Percentiles rank a stretch among this genome's conserved stretches.
Conservation (phyloP, 306 rosid species). For the Mimosa bimucronata region DNA sequence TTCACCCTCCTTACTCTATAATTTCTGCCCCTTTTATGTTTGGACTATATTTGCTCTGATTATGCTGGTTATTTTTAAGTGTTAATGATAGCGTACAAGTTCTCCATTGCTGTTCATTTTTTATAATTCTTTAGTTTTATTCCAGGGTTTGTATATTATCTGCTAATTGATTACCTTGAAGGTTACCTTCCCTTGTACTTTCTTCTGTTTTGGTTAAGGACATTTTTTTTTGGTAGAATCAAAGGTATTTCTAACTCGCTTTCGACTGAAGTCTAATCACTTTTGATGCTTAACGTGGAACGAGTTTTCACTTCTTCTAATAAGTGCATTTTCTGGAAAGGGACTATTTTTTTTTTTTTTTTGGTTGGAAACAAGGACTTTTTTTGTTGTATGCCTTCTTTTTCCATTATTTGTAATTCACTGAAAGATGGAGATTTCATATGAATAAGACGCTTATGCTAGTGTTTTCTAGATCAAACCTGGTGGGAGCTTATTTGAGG, state of each 20-base stretch:
- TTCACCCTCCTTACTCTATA: neutral
- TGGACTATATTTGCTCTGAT: neutral
- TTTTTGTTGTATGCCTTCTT: neutral
- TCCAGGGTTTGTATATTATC: constrained; percentile 6
- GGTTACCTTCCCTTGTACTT: neutral
- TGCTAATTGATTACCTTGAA: neutral
- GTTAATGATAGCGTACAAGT: constrained; percentile 4
- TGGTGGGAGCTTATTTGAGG: constrained; percentile 19
- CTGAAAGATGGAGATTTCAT: neutral
- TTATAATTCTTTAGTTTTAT: neutral
- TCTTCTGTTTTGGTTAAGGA: neutral
- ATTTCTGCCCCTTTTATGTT: neutral
- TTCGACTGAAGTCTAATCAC: too few relatives aligned
- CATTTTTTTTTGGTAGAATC: neutral
- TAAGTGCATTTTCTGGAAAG: too few relatives aligned
- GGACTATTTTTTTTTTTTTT: too few relatives aligned
- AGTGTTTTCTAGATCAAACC: neutral
- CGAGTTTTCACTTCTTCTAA: too few relatives aligned
- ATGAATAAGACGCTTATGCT: constrained; percentile 5
- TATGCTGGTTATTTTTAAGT: neutral
- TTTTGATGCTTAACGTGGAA: too few relatives aligned
- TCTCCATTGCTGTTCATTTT: neutral
- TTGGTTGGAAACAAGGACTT: neutral
- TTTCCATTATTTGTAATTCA: neutral
- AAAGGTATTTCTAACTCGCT: too few relatives aligned